Evolutionary conservation across 2,329 filamentous ascomycete genomes (phyloP).

Genomic region (Dendrostoma leiphaemia): DNA sequence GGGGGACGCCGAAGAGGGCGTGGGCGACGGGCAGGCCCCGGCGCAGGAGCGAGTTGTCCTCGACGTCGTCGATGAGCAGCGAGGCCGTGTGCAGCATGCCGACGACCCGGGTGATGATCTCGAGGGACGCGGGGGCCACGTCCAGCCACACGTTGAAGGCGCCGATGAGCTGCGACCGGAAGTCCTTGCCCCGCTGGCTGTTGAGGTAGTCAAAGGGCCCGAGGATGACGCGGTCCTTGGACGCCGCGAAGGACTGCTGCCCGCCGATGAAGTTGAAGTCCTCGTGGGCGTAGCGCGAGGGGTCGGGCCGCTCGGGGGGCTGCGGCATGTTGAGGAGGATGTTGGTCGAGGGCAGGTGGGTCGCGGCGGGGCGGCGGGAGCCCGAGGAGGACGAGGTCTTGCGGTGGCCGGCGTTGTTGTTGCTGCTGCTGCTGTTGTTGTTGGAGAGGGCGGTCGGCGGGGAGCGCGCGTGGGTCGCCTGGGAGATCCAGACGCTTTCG

Average conservation of each 20-base stretch:
- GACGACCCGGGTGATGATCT: conserved; percentile 74
- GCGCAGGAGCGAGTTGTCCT: conserved; percentile 67
- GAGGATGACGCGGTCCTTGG: conserved; percentile 75
- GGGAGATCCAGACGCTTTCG: conserved; percentile 60
- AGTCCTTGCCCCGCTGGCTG: conserved; percentile 79
- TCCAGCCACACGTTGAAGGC: conserved; percentile 81
- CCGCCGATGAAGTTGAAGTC: conserved; percentile 50
- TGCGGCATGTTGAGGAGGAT: conserved; percentile 36
- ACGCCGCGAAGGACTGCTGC: conserved; percentile 60
- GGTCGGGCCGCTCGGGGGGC: conserved; percentile 43
- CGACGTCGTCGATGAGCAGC: conserved; percentile 82
- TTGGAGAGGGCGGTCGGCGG: conserved; percentile 1
- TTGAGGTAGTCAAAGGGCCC: conserved; percentile 81
- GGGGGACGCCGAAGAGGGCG: conserved; percentile 78
- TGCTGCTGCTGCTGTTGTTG: conserved; percentile 18
- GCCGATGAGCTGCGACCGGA: conserved; percentile 74
- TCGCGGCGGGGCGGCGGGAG: conserved; percentile 20
- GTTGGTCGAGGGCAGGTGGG: conserved; percentile 27
- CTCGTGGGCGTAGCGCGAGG: conserved; percentile 51
- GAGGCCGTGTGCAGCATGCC: conserved; percentile 86
- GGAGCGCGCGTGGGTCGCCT: conserved; percentile 31
- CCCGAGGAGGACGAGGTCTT: conserved; percentile 8
- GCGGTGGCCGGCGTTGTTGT: conserved; percentile 26
- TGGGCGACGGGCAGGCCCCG: conserved; percentile 81
- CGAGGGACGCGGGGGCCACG: conserved; percentile 67